phyloP scores from a whole-genome alignment of 2,329 filamentous ascomycete genomes.

The Proliferodiscus dingleyae region DNA sequence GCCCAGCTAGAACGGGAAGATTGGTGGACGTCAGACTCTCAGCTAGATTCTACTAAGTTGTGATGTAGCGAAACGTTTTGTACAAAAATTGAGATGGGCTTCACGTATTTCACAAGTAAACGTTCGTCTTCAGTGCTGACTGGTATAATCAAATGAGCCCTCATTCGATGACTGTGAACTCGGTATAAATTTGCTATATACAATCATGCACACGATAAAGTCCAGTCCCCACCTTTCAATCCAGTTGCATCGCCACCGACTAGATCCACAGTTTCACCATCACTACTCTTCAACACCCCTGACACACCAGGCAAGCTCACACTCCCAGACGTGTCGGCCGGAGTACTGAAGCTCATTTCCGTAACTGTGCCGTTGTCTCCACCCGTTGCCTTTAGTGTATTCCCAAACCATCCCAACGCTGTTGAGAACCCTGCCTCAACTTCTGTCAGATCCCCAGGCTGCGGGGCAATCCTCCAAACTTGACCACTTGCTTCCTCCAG shows the following conservation, averaged over 20 bases:
- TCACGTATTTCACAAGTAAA: too few relatives aligned
- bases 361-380: not conserved
- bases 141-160: too few relatives aligned
- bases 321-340: conserved; percentile 2
- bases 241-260: conserved; percentile 2
- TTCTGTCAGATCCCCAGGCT: conserved; percentile 32
- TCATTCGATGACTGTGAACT: too few relatives aligned
- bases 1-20: too few relatives aligned
- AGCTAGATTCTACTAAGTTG: too few relatives aligned
- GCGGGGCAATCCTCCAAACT: conserved; percentile 28
- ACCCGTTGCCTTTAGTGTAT: not conserved
- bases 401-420: not conserved
- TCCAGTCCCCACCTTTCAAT: conserved; percentile 7
- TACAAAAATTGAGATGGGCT: too few relatives aligned
- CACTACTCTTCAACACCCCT: conserved; percentile 1
- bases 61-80: too few relatives aligned
- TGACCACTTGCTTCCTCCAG: conserved; percentile 20
- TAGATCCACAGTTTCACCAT: not conserved
- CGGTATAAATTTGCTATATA: too few relatives aligned
- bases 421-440: conserved; percentile 37
- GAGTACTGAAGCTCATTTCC: not conserved
- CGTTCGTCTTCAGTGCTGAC: too few relatives aligned
- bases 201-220: too few relatives aligned
- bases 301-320: conserved; percentile 5
- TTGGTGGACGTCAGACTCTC: too few relatives aligned